Evolutionary conservation across 2,329 filamentous ascomycete species (phyloP).

Genomic region (Microsporum canis): DNA sequence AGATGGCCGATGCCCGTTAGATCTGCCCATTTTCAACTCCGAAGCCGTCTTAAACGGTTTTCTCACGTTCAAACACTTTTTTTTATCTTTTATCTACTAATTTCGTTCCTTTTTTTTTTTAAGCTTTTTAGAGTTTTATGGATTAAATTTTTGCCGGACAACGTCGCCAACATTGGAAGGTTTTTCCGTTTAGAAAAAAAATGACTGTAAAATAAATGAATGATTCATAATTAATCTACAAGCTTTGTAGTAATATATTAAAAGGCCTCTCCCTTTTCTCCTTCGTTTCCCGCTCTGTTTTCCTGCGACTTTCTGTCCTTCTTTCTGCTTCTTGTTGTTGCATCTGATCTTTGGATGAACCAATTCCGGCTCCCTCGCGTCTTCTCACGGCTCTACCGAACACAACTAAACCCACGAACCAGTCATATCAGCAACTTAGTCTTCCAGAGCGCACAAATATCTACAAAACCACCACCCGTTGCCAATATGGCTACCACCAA

Average conservation of each 20-base stretch:
- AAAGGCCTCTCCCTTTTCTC: background rate
- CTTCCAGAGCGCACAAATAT: constrained; percentile 1
- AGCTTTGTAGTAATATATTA: too few relatives aligned
- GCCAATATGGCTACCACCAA: constrained; percentile 58
- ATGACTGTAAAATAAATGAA: background rate
- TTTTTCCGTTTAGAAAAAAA: background rate
- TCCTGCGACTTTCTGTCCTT: background rate
- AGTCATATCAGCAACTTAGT: background rate
- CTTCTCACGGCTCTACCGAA: background rate
- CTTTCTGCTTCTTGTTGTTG: background rate
- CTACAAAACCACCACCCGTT: constrained; percentile 16
- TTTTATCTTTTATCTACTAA: background rate
- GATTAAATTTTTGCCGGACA: background rate
- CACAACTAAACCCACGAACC: constrained; percentile 4
- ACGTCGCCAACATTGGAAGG: too few relatives aligned
- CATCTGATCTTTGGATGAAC: background rate
- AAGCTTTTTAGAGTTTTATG: background rate
- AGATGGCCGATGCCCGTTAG: constrained; percentile 35
- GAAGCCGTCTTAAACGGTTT: background rate
- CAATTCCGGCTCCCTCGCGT: background rate
- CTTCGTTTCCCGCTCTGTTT: background rate
- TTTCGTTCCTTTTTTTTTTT: background rate
- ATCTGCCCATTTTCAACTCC: constrained; percentile 15
- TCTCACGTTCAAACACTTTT: background rate
- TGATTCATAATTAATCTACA: background rate